phyloP scores from a whole-genome alignment of 345 rosid genomes.

The rapeseed (Brassica napus) region DNA sequence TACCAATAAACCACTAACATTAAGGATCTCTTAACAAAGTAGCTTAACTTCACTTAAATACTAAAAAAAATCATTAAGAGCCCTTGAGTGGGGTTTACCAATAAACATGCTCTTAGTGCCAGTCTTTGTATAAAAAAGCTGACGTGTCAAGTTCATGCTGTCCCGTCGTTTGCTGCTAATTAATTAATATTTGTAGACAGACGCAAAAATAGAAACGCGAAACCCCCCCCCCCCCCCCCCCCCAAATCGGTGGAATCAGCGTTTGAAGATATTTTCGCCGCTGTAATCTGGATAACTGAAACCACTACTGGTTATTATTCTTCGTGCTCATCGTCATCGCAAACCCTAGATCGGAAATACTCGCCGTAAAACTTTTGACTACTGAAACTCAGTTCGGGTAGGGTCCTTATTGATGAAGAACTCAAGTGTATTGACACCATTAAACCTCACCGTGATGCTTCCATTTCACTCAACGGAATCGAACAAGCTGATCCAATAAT shows the following conservation, averaged over 20 bases:
- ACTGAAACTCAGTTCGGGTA: not conserved
- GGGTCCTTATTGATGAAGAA: not conserved
- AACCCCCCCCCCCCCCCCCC: constrained; percentile 1
- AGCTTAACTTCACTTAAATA: too few relatives aligned
- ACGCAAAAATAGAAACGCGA: not conserved
- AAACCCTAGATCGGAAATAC: constrained; percentile 8
- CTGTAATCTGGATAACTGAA: constrained; percentile 22
- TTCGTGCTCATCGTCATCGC: too few relatives aligned
- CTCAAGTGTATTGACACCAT: not conserved
- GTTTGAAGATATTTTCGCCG: constrained; percentile 12
- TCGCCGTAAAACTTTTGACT: not conserved
- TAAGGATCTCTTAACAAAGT: too few relatives aligned
- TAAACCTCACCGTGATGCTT: not conserved
- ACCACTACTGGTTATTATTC: not conserved
- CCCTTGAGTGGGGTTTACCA: too few relatives aligned
- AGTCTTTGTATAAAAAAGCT: not conserved
- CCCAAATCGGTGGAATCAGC: constrained; percentile 15
- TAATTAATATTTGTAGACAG: not conserved
- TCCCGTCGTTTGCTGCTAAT: not conserved
- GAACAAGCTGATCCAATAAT: not conserved
- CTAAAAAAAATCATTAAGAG: too few relatives aligned
- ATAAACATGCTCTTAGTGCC: not conserved
- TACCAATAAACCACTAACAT: too few relatives aligned
- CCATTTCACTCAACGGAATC: not conserved
- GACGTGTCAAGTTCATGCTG: constrained; percentile 32